Percentiles rank a stretch among this genome's conserved stretches.
Conservation (phyloP, 169 alveolate species). For the Eimeria acervulina region DNA sequence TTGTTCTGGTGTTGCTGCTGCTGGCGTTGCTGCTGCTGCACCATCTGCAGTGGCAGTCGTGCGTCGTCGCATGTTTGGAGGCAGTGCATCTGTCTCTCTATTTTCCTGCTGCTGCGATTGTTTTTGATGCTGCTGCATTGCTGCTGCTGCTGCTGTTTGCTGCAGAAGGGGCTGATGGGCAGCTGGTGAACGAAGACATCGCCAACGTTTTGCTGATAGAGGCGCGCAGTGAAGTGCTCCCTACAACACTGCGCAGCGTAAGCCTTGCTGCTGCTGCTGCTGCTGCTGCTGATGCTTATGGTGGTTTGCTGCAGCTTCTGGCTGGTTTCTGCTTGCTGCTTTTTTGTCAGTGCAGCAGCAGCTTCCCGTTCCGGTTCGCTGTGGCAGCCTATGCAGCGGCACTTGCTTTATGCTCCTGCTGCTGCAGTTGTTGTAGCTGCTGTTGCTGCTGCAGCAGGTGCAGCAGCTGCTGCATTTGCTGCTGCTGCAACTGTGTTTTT, state of each 20-base stretch:
- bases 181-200: slow-evolving; percentile 33
- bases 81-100: background rate
- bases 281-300: background rate
- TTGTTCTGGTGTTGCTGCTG: too few relatives aligned
- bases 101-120: slow-evolving; percentile 47
- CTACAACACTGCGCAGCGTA: slow-evolving; percentile 31
- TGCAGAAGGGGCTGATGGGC: slow-evolving; percentile 39
- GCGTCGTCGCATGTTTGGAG: too few relatives aligned
- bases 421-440: background rate
- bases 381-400: slow-evolving; percentile 4
- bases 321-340: background rate
- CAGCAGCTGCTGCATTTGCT: slow-evolving; percentile 13
- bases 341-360: background rate
- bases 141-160: slow-evolving; percentile 57
- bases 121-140: background rate
- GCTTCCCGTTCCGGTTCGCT: background rate
- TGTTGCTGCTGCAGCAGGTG: background rate
- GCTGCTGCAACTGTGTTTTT: background rate
- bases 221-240: background rate
- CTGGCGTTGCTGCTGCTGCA: too few relatives aligned
- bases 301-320: slow-evolving; percentile 28
- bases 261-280: slow-evolving; percentile 20
- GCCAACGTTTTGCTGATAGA: slow-evolving; percentile 12
- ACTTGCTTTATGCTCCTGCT: background rate
- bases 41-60: background rate